These are phyloP conservation scores for Lolium perenne DNA, from an alignment of 176 grass and related monocot genomes.

Conservation along the genomic window DNA sequence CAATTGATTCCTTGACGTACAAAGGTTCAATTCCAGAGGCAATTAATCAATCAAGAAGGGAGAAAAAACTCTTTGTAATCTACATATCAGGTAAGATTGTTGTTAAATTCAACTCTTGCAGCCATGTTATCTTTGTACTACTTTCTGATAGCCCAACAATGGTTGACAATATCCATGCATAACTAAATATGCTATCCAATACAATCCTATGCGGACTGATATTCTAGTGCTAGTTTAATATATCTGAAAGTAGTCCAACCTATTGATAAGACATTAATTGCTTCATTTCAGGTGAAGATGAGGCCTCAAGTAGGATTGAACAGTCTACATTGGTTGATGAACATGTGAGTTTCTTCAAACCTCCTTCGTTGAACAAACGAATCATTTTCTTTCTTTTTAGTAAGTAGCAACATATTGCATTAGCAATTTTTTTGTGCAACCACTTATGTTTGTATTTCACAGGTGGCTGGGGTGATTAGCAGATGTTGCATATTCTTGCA, in stretches of 20 bases:
- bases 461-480: constrained; percentile 77
- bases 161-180: not conserved
- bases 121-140: not conserved
- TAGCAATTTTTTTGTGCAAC: constrained; percentile 1
- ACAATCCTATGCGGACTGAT: constrained; percentile 15
- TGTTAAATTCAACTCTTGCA: not conserved
- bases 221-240: constrained; percentile 6
- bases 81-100: constrained; percentile 80
- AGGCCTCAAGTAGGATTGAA: constrained; percentile 67
- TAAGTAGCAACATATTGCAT: constrained; percentile 16
- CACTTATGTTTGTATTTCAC: constrained; percentile 30
- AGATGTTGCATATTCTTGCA: constrained; percentile 81
- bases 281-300: constrained; percentile 73
- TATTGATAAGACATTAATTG: constrained; percentile 29
- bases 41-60: constrained; percentile 77
- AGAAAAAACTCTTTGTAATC: constrained; percentile 95
- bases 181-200: constrained; percentile 1
- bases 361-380: not conserved
- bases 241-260: not conserved
- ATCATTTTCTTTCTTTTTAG: not conserved
- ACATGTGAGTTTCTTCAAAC: constrained; percentile 56
- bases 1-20: constrained; percentile 66
- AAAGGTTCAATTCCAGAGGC: constrained; percentile 84
- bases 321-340: constrained; percentile 65
- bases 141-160: constrained; percentile 22